A percentile compares a stretch with the other conserved stretches of the same genome.
Evolutionary conservation across 345 rosid species (phyloP).

Genomic region (Lepidium africanum): DNA sequence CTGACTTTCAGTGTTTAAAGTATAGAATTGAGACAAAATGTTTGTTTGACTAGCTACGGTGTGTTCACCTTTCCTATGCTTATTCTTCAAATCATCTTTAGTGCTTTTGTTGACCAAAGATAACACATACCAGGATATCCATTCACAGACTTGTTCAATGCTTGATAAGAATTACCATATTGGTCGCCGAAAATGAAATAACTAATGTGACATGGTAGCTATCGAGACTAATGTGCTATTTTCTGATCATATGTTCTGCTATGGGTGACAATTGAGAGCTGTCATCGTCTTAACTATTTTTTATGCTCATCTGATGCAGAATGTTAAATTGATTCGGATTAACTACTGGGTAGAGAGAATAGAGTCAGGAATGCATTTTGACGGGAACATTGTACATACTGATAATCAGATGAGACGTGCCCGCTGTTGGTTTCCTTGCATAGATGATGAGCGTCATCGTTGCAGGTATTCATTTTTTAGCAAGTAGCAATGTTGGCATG

Average conservation of each 20-base stretch:
- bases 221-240: not conserved
- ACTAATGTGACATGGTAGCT: slow-evolving; percentile 1
- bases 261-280: not conserved
- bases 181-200: not conserved
- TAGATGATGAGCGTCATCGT: slow-evolving; percentile 71
- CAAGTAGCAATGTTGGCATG: not conserved
- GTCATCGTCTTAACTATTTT: not conserved
- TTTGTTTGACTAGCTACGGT: not conserved
- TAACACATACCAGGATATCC: not conserved
- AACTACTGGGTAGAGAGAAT: slow-evolving; percentile 86
- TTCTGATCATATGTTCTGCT: not conserved
- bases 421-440: slow-evolving; percentile 95
- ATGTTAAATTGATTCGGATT: slow-evolving; percentile 80
- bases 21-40: not conserved
- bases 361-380: slow-evolving; percentile 88
- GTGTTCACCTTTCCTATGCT: not conserved
- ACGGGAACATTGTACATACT: slow-evolving; percentile 65
- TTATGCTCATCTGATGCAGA: slow-evolving; percentile 51
- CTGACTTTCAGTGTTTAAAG: slow-evolving; percentile 25
- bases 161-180: not conserved
- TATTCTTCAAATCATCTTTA: not conserved
- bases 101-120: not conserved
- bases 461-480: slow-evolving; percentile 50
- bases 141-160: not conserved
- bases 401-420: slow-evolving; percentile 92